phyloP scores from a whole-genome alignment of 257 asterid species.

The Solanum ossicruentum region DNA sequence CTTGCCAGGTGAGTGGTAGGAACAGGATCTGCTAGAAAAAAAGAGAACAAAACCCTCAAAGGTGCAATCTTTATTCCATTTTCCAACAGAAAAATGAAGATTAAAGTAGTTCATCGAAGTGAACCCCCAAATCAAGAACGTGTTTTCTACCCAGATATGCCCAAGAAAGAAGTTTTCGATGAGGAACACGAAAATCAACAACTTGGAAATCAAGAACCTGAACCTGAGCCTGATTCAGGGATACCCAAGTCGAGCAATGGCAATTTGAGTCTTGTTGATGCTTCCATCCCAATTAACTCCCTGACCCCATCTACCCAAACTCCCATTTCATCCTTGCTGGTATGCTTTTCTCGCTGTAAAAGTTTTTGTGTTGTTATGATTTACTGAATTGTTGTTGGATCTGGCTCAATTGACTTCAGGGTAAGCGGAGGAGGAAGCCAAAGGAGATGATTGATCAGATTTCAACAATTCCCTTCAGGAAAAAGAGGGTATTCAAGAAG shows the following conservation, averaged over 20 bases:
- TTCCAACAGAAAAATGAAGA: constrained; percentile 28
- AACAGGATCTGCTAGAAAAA: not conserved
- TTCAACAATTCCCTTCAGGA: constrained; percentile 27
- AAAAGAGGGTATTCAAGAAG: constrained; percentile 32
- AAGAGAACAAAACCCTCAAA: not conserved
- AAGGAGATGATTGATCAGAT: constrained; percentile 64
- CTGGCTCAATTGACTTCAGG: constrained; percentile 42
- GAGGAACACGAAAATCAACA: not conserved
- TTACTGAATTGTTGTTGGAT: constrained; percentile 34
- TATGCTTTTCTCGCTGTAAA: not conserved
- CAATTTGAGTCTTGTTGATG: not conserved
- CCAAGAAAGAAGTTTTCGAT: constrained; percentile 18
- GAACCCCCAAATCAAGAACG: constrained; percentile 41
- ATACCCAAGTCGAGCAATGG: constrained; percentile 1
- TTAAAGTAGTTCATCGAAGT: constrained; percentile 43
- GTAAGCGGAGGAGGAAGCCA: constrained; percentile 83
- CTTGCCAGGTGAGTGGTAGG: not conserved
- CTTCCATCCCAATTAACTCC: not conserved
- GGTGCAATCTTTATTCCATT: not conserved
- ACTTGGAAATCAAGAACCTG: constrained; percentile 6
- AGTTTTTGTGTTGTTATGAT: not conserved
- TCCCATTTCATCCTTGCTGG: constrained; percentile 14
- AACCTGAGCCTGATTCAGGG: constrained; percentile 2
- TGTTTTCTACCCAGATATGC: constrained; percentile 12
- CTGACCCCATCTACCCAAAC: constrained; percentile 8